Base-by-base conservation (phyloP, 495 filamentous ascomycete species). In the Podospora anserina region DNA sequence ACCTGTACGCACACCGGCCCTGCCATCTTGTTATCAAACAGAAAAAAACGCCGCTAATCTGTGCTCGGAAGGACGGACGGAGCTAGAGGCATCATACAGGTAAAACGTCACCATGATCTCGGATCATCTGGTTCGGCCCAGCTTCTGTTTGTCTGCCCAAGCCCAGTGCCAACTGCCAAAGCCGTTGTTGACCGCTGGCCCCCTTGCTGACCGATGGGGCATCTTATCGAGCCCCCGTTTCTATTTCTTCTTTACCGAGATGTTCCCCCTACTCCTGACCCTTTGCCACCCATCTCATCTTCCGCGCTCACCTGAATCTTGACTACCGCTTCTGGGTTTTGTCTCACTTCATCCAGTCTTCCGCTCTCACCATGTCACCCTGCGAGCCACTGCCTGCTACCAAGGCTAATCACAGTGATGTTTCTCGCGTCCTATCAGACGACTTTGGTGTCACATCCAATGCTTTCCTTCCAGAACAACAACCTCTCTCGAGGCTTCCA, bases 391-490 rank as follows among this genome's bases (percentile, higher is more conserved):
- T 55, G 7, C 44, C 56, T 23, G 63, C 61, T 0, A 6, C 34
- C 9, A 62, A 39, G 54, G 32, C 67, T 32, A 56, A 5, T 7
- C 30, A 23, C 23, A 53, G n/a, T 32, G 58, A 58, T 15, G 18
- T 61, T 3, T 18, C 13, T 2, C 55, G 54, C 1, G n/a, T 61
- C 3, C 53, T 69, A 5, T 61, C 71, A 11, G 53, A 63, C 9
- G 67, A 76, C 16, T 77, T 74, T 64, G 72, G 59, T 23, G 61
- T 81, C 19, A 73, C 78, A 0, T 63, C 59, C 13, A 76, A 91
- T 79, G 93, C 93, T 55, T 97, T 97, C 75, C 89, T 97, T 23
- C 90, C 93, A 0, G 75, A 87, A 20, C 83, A 90, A 57, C 76
- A 84, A 2, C 94, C 93, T 6, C 82, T 97, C 4, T 81, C 86